Evolutionary conservation across 2,329 filamentous ascomycete genomes (phyloP), one percentile per base, ranked within the genome.

Genomic region (Coniochaeta sp.): DNA sequence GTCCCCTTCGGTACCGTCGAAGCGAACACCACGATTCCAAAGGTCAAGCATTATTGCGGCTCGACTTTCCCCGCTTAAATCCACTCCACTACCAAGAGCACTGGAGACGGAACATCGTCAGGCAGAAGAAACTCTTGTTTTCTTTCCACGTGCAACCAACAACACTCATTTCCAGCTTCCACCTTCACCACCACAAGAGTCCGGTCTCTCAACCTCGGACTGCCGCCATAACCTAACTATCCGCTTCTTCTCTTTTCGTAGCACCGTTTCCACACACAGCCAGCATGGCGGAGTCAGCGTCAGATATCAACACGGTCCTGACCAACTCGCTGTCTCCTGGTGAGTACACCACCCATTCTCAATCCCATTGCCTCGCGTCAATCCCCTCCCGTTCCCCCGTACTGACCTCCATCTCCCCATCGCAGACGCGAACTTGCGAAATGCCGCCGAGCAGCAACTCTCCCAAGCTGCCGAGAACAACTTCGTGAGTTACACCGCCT

Each of bases 291-390:
- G 81, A 77, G 52, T 49, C 45, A 47, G 45, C 47, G 26, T 75
- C 95, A 87, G 90, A 97, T 78, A 95, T 97, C 78, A 95, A 92
- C 79, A 87, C 91, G 77, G 92, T 99, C 78, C 87, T 99, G 79
- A 85, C 90, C 75, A 92, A 91, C 78, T 97, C 94, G 72, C 85
- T 97, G 75, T 95, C 91, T 68, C 81, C 91, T 68, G 92, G 94
- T 97, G 77, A 71, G 87, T 73, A 59, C 51, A n/a, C n/a, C n/a
- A n/a, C n/a, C n/a, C n/a, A n/a, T n/a, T n/a, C n/a, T n/a, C 52
- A 54, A 18, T 33, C 48, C 47, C 35, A 30, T 13, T 20, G 45
- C 54, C 55, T 49, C 49, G 18, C 45, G 54, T 51, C 51, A 49
- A 49, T 45, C 49, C 46, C 52, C 45, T 50, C 49, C 51, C 42